Conservation (phyloP, 2,329 filamentous ascomycete genomes). For the Curvularia lunata region DNA sequence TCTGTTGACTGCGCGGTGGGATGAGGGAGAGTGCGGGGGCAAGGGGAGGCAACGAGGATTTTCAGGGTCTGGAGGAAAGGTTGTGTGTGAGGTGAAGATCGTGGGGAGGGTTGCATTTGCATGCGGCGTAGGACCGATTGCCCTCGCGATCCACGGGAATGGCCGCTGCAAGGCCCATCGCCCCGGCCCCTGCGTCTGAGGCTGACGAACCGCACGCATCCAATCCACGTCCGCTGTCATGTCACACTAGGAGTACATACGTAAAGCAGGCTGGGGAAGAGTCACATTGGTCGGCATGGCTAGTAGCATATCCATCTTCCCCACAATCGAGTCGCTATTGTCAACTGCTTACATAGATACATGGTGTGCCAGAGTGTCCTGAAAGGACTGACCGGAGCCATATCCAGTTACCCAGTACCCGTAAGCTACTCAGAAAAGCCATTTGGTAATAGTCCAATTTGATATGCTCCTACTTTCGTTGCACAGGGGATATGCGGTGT, state of each 20-base stretch:
- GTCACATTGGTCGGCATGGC: background rate
- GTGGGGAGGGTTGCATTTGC: slow-evolving; percentile 4
- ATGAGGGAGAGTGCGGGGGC: background rate
- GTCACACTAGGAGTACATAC: background rate
- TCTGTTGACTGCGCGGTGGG: background rate
- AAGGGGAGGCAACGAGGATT: background rate
- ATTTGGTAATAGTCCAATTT: background rate
- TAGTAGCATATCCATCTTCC: background rate
- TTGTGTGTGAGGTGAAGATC: background rate
- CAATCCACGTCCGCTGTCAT: background rate
- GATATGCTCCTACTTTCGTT: background rate
- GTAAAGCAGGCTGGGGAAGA: background rate
- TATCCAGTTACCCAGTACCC: background rate
- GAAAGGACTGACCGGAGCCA: background rate
- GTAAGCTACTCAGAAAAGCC: background rate
- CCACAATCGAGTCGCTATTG: background rate
- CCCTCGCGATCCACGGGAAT: slow-evolving; percentile 11
- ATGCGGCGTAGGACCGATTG: slow-evolving; percentile 12
- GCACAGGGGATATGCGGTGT: slow-evolving; percentile 3
- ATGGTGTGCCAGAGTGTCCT: background rate
- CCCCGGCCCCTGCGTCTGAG: background rate
- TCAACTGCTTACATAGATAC: background rate
- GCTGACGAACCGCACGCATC: background rate
- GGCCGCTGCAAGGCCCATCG: background rate
- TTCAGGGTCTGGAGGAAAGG: slow-evolving; percentile 3